Evolutionary conservation across 2,329 filamentous ascomycete species (phyloP), one percentile per base, ranked within the genome.

Genomic region (Penicillium sp.): DNA sequence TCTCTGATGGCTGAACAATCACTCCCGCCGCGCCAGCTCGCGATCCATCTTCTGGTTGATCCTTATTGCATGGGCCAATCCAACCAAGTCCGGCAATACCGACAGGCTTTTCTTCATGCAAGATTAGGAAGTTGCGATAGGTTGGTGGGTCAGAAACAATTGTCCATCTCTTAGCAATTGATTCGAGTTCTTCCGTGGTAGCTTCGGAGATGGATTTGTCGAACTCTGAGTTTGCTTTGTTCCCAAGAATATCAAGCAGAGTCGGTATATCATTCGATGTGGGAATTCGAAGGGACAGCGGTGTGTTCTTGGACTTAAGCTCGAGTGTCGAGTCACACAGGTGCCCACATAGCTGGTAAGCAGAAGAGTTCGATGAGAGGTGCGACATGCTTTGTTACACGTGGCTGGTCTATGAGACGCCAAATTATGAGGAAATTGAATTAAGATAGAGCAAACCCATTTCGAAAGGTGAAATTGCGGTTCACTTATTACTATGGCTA

Each of bases 151-250:
- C 49, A 16, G 49, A 31, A 21, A 56, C 13, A 7, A 24, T 44
- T 26, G 49, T 56, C 54, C 54, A 56, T 35, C 37, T 16, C 14
- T 35, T 19, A 3, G 54, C 54, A 43, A 56, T 52, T 6, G 19
- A 26, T 45, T 49, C 35, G 10, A 56, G 43, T n/a, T 56, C 49
- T 19, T 56, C 31, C 7, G 21, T 5, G 1, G 42, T 19, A 14
- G 49, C 22, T 2, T 52, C 43, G 13, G 42, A 47, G 24, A 56
- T 52, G 6, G 54, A 56, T 33, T 51, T 51, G 43, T 56, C 54
- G 26, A 52, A 52, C 26, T 56, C 29, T 5, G 54, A 56, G 21
- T 56, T 56, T 29, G 26, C 45, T 49, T 55, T 49, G 26, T 55
- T 55, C 19, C 14, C 26, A 14, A 55, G 26, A 4, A 55, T 45